Base-by-base conservation (phyloP, 2,329 filamentous ascomycete species). In the Nothopassalora personata region DNA sequence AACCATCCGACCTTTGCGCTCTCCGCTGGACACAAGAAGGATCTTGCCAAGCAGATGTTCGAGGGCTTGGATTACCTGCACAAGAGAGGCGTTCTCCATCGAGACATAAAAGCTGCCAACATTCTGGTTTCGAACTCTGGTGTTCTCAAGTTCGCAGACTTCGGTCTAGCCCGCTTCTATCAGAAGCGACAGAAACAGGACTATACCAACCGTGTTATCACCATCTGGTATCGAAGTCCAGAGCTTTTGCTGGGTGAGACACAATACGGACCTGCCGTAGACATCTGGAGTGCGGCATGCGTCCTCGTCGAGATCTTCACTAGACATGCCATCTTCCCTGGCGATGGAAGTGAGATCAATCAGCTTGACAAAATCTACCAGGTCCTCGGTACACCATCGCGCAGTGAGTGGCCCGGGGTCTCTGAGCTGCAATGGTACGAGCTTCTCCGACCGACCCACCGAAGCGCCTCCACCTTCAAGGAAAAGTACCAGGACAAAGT, bases 341-440 rank as follows among this genome's bases (percentile, higher is more conserved):
- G 94, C 5, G 92, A 97, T 68, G 93, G 93, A 27, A 89, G 89
- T n/a, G 94, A 99, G 74, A 89, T 97, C 66, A 95, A 88, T 68
- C 94, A 99, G 73, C 81, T 99, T 3, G 92, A 97, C 65, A 97
- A 96, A 76, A 93, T 99, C n/a, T 97, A 97, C 75, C 87, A 88
- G 53, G 81, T 96, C 4, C 82, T 99, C 49, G 94, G 94, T 52
- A 97, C 93, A 0, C 94, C 94, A 0, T 95, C 86, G 46, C 84
- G 85, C 57, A 80, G 81, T 34, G 89, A 95, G 31, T 99, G 95
- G 95, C 91, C 94, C 1, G 87, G 86, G 8, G 83, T 97, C 19
- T 81, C 88, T n/a, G 89, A 97, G 58, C 94, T 97, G 86, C 90
- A 93, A 10, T 99, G 94, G 94, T 97, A 96, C 71, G 90, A 96